Conservation (phyloP, 2,329 filamentous ascomycete species). For the Elsinoe perseae region DNA sequence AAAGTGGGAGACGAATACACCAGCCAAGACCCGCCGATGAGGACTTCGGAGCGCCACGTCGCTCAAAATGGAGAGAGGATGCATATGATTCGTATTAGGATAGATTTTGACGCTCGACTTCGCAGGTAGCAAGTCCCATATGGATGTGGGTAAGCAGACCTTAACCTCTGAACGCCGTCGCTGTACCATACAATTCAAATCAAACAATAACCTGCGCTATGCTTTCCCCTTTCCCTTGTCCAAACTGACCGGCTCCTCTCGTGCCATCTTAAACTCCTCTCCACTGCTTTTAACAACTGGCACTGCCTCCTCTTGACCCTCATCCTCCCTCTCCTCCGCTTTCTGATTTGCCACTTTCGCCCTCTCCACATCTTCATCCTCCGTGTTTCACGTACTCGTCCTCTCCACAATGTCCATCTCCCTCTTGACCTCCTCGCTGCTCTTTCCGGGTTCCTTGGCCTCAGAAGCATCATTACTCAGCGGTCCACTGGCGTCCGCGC, state of each 20-base stretch:
- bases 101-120: too few species aligned
- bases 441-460: constrained; percentile 23
- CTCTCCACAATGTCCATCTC: constrained; percentile 22
- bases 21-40: too few species aligned
- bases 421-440: constrained; percentile 33
- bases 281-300: background rate
- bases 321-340: background rate
- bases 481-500: constrained; percentile 32
- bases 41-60: too few species aligned
- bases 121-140: too few species aligned
- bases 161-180: background rate
- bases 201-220: constrained; percentile 1
- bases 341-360: background rate
- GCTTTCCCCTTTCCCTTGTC: constrained; percentile 13
- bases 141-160: background rate
- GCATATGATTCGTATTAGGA: too few species aligned
- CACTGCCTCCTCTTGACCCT: background rate
- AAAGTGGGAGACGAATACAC: too few species aligned
- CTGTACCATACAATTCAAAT: background rate
- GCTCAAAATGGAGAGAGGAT: too few species aligned
- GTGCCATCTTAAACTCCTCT: background rate
- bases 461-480: constrained; percentile 17
- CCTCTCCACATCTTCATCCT: background rate
- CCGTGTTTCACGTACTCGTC: constrained; percentile 5
- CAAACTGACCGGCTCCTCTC: background rate